Evolutionary conservation across 441 rosid genomes (phyloP).

Genomic region (Pelargonium australe): DNA sequence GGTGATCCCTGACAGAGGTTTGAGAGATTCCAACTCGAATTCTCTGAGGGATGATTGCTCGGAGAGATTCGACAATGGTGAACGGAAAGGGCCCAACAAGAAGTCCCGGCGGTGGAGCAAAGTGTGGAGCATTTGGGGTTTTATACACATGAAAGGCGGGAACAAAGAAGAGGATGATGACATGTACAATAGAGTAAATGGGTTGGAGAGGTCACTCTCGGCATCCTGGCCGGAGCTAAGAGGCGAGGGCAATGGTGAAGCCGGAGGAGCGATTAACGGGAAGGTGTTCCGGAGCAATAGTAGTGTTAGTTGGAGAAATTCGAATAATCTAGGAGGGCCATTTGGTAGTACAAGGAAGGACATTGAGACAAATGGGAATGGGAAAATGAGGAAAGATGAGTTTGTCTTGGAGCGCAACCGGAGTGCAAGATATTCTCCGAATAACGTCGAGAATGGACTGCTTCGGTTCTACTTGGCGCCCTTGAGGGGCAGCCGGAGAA

Average conservation of each 20-base stretch:
- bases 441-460: slow-evolving; percentile 67
- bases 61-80: slow-evolving; percentile 58
- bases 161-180: slow-evolving; percentile 86
- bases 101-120: slow-evolving; percentile 84
- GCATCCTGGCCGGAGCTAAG: slow-evolving; percentile 90
- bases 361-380: slow-evolving; percentile 45
- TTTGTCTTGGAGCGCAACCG: slow-evolving; percentile 68
- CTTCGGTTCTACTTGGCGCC: slow-evolving; percentile 78
- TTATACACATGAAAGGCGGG: slow-evolving; percentile 64
- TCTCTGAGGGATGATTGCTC: slow-evolving; percentile 68
- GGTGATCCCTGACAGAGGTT: slow-evolving; percentile 45
- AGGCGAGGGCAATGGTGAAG: slow-evolving; percentile 31
- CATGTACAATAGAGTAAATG: slow-evolving; percentile 50
- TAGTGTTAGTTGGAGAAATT: slow-evolving; percentile 90
- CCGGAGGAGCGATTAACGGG: slow-evolving; percentile 55
- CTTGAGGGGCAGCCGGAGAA: slow-evolving; percentile 65
- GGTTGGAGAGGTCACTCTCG: slow-evolving; percentile 80
- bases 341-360: slow-evolving; percentile 21
- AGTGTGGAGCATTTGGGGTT: slow-evolving; percentile 81
- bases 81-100: slow-evolving; percentile 51
- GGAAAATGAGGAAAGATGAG: slow-evolving; percentile 59
- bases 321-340: slow-evolving; percentile 47
- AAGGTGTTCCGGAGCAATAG: slow-evolving; percentile 87
- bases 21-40: slow-evolving; percentile 55
- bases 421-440: slow-evolving; percentile 85